Evolutionary conservation across 2,329 filamentous ascomycete genomes (phyloP).

Genomic region (Diaporthe capsici): DNA sequence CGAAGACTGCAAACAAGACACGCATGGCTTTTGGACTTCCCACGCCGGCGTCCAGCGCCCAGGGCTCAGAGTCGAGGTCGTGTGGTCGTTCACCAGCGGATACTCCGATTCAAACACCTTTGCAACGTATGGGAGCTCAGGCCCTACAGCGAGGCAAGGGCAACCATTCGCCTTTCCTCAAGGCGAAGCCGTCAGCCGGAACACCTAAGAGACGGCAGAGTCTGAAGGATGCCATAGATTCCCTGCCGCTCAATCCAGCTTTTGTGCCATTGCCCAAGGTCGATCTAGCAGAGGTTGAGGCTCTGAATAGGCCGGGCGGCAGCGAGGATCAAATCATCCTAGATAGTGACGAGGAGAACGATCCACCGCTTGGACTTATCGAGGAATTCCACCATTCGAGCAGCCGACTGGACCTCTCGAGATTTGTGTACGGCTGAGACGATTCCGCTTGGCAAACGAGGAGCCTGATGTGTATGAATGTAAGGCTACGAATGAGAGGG

Average conservation of each 20-base stretch:
- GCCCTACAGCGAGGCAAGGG: constrained; percentile 55
- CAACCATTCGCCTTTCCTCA: constrained; percentile 47
- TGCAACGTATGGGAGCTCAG: constrained; percentile 66
- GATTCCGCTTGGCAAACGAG: not conserved
- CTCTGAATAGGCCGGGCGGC: constrained; percentile 62
- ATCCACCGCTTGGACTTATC: constrained; percentile 43
- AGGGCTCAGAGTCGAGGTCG: constrained; percentile 40
- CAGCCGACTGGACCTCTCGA: constrained; percentile 61
- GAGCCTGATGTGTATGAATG: not conserved
- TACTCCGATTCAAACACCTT: constrained; percentile 57
- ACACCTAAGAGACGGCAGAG: constrained; percentile 44
- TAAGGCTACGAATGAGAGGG: not conserved
- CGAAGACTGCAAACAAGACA: constrained; percentile 45
- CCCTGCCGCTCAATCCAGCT: constrained; percentile 64
- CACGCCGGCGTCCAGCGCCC: constrained; percentile 53
- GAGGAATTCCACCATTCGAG: not conserved
- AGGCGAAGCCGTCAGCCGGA: constrained; percentile 44
- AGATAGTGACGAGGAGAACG: constrained; percentile 65
- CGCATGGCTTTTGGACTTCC: constrained; percentile 57
- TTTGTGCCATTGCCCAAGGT: constrained; percentile 70
- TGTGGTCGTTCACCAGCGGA: constrained; percentile 23
- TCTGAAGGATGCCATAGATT: constrained; percentile 49
- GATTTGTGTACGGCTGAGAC: constrained; percentile 59
- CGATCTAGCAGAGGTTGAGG: constrained; percentile 66
- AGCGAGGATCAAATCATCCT: constrained; percentile 71